A percentile compares a stretch with the other conserved stretches of the same genome.
These are phyloP conservation scores for Aulographum hederae DNA, from an alignment of 2,329 filamentous ascomycete genomes.

Conservation along the genomic window DNA sequence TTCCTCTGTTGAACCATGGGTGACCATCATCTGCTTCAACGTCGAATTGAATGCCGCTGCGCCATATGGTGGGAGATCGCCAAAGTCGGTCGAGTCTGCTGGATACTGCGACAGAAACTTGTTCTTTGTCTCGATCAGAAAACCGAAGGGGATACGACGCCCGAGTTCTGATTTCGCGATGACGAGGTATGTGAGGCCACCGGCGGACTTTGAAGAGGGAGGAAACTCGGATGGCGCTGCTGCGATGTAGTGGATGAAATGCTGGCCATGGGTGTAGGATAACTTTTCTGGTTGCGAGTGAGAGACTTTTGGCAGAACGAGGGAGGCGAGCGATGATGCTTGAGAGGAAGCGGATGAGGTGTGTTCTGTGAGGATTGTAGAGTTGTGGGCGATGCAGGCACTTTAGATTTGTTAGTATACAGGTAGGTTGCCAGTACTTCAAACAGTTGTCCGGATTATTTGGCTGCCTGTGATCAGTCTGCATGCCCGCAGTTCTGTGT, in stretches of 20 bases:
- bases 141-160: constrained; percentile 82
- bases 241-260: constrained; percentile 92
- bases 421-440: too few relatives aligned
- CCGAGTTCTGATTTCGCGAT: constrained; percentile 67
- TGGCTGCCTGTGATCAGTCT: too few relatives aligned
- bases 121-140: constrained; percentile 75
- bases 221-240: constrained; percentile 55
- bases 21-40: constrained; percentile 60
- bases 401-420: constrained; percentile 27
- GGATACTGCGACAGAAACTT: constrained; percentile 62
- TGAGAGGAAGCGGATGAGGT: constrained; percentile 69
- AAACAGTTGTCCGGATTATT: too few relatives aligned
- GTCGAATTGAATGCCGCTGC: constrained; percentile 71
- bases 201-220: constrained; percentile 36
- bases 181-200: constrained; percentile 80
- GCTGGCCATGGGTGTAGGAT: constrained; percentile 79
- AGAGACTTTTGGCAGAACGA: constrained; percentile 88
- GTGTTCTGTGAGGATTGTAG: constrained; percentile 85
- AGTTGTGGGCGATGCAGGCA: constrained; percentile 85
- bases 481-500: too few relatives aligned
- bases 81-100: constrained; percentile 50
- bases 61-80: constrained; percentile 70
- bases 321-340: constrained; percentile 70
- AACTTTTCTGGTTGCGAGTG: constrained; percentile 70
- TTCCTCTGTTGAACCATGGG: constrained; percentile 62